A percentile compares a stretch with the other conserved stretches of the same genome.
phyloP scores from a whole-genome alignment of 495 filamentous ascomycete genomes.

The Aspergillus carlsbadensis region DNA sequence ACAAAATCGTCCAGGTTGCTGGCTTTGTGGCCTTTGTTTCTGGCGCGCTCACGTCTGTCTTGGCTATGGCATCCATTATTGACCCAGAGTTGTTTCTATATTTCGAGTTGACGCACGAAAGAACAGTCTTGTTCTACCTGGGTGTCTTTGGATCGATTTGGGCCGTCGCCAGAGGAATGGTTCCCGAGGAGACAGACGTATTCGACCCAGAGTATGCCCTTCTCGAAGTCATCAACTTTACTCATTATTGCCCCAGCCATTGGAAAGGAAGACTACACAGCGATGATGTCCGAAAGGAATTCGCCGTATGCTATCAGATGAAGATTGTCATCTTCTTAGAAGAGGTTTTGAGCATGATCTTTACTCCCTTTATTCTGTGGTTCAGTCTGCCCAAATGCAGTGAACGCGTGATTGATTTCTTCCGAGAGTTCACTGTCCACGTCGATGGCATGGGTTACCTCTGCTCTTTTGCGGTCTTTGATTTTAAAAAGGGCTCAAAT shows the following conservation, averaged over 20 bases:
- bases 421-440: slow-evolving; percentile 94
- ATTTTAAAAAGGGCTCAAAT: slow-evolving; percentile 82
- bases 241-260: slow-evolving; percentile 81
- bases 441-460: slow-evolving; percentile 95
- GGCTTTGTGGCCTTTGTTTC: slow-evolving; percentile 83
- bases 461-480: slow-evolving; percentile 96
- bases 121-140: slow-evolving; percentile 82
- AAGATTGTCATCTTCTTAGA: slow-evolving; percentile 89
- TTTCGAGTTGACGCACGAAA: slow-evolving; percentile 83
- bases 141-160: slow-evolving; percentile 73
- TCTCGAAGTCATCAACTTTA: slow-evolving; percentile 83
- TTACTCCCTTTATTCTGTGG: slow-evolving; percentile 87
- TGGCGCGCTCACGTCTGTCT: slow-evolving; percentile 79
- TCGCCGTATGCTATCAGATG: slow-evolving; percentile 81
- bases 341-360: slow-evolving; percentile 86
- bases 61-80: slow-evolving; percentile 74
- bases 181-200: slow-evolving; percentile 84
- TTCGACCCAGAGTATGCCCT: slow-evolving; percentile 91
- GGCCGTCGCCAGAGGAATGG: slow-evolving; percentile 72
- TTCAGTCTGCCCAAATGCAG: slow-evolving; percentile 84
- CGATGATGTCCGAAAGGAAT: slow-evolving; percentile 80
- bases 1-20: slow-evolving; percentile 80
- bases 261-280: slow-evolving; percentile 90
- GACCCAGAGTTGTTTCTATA: slow-evolving; percentile 88
- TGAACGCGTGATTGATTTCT: slow-evolving; percentile 95